Evolutionary conservation across 179 eudicot species (phyloP).

Genomic region (Monotropa hypopitys): DNA sequence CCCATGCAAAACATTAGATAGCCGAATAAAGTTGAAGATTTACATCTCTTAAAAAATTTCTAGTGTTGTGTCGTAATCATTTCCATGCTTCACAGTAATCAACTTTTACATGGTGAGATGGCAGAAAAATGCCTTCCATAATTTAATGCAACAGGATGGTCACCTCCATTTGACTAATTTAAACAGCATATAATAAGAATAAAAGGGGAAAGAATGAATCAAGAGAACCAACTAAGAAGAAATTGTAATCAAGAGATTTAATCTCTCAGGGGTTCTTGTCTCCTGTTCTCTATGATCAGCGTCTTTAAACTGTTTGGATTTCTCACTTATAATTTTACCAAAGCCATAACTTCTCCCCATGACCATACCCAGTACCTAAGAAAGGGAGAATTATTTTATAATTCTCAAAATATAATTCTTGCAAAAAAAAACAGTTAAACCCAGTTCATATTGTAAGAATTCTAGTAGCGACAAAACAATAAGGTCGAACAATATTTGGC

Average conservation of each 20-base stretch:
- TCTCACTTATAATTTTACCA: not conserved
- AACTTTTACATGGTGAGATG: not conserved
- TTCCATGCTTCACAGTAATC: not conserved
- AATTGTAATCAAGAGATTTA: not conserved
- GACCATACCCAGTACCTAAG: not conserved
- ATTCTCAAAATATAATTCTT: not conserved
- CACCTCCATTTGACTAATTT: too few relatives aligned
- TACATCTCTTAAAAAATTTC: not conserved
- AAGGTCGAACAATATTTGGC: not conserved
- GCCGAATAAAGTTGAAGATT: not conserved
- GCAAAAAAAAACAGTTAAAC: not conserved
- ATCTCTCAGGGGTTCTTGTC: not conserved
- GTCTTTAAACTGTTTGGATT: not conserved
- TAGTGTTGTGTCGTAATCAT: not conserved
- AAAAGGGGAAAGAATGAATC: not conserved
- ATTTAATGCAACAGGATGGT: too few relatives aligned
- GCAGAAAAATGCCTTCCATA: not conserved
- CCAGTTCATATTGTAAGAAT: not conserved
- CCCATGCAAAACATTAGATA: not conserved
- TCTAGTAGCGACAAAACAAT: not conserved
- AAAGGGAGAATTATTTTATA: not conserved
- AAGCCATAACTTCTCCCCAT: not conserved
- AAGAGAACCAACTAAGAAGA: not conserved
- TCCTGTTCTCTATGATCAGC: not conserved
- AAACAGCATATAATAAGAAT: not conserved